These are phyloP conservation scores for Boletus reticulatus DNA, from an alignment of 768 basidiomycete genomes.

Conservation along the genomic window DNA sequence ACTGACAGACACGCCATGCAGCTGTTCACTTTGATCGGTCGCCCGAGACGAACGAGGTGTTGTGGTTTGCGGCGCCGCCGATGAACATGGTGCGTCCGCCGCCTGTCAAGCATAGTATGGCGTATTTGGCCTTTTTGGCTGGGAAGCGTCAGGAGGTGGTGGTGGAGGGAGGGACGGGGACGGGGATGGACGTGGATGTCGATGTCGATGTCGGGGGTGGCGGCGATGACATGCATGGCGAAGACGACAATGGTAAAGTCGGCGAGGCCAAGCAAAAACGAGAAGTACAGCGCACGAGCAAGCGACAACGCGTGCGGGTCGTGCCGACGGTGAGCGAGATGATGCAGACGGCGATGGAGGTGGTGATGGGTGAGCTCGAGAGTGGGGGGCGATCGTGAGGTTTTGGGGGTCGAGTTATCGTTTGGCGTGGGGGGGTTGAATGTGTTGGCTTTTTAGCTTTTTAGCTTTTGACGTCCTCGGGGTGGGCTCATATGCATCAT, in stretches of 20 bases:
- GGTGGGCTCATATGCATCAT: too few relatives aligned
- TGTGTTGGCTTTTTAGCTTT: too few relatives aligned
- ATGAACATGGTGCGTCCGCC: conserved; percentile 56
- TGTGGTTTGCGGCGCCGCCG: conserved; percentile 91
- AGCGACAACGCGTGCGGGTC: not conserved
- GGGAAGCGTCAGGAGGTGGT: conserved; percentile 11
- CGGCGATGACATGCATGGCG: not conserved
- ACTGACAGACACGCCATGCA: conserved; percentile 29
- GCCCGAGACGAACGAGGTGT: conserved; percentile 73
- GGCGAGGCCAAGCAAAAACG: not conserved
- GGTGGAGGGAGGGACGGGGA: not conserved
- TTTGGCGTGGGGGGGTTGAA: too few relatives aligned
- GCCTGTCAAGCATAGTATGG: conserved; percentile 54
- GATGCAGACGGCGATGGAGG: conserved; percentile 9
- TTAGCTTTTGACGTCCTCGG: too few relatives aligned
- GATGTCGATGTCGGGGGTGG: not conserved
- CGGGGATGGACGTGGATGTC: not conserved
- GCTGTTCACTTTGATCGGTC: conserved; percentile 83
- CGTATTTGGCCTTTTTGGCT: conserved; percentile 19
- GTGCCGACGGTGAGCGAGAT: conserved; percentile 16
- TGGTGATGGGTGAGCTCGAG: not conserved
- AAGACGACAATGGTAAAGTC: not conserved
- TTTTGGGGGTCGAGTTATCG: too few relatives aligned
- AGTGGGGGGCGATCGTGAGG: too few relatives aligned
- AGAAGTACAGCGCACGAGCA: not conserved